Percentiles rank a stretch among this genome's conserved stretches.
Evolutionary conservation across 2,329 filamentous ascomycete species (phyloP).

Genomic region (Tolypocladium pustulatum): DNA sequence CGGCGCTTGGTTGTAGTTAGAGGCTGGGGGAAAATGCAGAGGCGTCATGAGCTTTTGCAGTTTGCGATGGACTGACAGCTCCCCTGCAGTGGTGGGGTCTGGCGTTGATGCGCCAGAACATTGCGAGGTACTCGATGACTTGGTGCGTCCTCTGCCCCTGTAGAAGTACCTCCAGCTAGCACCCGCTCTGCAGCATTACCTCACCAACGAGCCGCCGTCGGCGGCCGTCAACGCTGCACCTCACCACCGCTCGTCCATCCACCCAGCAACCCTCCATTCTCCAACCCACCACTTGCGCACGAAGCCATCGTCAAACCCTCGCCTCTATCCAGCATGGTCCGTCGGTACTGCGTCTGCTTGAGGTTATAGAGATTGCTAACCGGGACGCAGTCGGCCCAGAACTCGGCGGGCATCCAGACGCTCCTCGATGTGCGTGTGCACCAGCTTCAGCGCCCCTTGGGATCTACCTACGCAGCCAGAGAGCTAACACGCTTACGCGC

Average conservation of each 20-base stretch:
- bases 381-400: constrained; percentile 74
- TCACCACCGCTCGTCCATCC: neutral
- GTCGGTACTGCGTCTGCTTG: neutral
- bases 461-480: neutral
- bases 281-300: neutral
- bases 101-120: neutral
- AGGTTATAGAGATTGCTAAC: neutral
- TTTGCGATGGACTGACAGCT: neutral
- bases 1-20: neutral
- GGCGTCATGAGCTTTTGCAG: neutral
- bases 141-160: neutral
- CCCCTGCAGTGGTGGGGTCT: neutral
- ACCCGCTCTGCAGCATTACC: neutral
- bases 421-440: constrained; percentile 74
- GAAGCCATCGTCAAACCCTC: neutral
- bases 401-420: constrained; percentile 96
- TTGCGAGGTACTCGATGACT: neutral
- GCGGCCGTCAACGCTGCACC: neutral
- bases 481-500: constrained; percentile 1
- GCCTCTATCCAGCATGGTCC: constrained; percentile 5
- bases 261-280: neutral
- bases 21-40: neutral
- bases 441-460: neutral
- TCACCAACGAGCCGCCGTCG: neutral
- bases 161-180: neutral